Percentiles rank a stretch among this genome's conserved stretches.
These are phyloP conservation scores for Leccinum rimulosum DNA, from an alignment of 768 basidiomycete species.

Conservation along the genomic window DNA sequence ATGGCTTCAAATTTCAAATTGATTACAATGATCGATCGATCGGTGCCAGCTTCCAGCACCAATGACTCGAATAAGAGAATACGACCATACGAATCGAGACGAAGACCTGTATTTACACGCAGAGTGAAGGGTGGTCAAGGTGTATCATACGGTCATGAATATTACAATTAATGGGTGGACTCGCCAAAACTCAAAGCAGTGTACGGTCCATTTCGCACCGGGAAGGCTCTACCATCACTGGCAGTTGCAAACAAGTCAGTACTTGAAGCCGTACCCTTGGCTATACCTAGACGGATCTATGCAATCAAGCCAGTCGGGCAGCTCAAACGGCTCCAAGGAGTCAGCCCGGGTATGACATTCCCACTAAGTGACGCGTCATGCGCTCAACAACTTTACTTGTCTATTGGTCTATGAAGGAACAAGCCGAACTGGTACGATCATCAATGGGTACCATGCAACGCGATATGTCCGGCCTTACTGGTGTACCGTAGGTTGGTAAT, in stretches of 20 bases:
- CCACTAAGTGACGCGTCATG: background rate
- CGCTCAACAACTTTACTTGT: background rate
- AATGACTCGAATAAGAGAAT: too few species aligned
- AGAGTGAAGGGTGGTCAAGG: too few species aligned
- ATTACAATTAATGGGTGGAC: background rate
- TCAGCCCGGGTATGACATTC: background rate
- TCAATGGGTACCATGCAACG: slow-evolving; percentile 24
- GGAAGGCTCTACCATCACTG: background rate
- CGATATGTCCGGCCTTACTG: slow-evolving; percentile 75
- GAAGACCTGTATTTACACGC: too few species aligned
- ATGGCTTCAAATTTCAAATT: too few species aligned
- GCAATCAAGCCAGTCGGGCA: background rate
- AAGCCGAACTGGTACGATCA: background rate
- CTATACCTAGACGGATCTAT: background rate
- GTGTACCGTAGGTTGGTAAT: slow-evolving; percentile 71
- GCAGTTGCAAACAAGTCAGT: background rate
- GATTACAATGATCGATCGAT: too few species aligned
- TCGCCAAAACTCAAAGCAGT: background rate
- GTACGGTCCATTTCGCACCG: background rate
- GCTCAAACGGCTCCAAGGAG: background rate
- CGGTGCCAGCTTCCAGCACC: too few species aligned
- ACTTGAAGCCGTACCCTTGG: background rate
- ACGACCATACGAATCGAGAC: too few species aligned
- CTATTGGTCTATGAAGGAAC: background rate
- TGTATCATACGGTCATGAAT: too few species aligned